phyloP scores from a whole-genome alignment of 2,329 filamentous ascomycete species.

The Stachybotrys echinatus region DNA sequence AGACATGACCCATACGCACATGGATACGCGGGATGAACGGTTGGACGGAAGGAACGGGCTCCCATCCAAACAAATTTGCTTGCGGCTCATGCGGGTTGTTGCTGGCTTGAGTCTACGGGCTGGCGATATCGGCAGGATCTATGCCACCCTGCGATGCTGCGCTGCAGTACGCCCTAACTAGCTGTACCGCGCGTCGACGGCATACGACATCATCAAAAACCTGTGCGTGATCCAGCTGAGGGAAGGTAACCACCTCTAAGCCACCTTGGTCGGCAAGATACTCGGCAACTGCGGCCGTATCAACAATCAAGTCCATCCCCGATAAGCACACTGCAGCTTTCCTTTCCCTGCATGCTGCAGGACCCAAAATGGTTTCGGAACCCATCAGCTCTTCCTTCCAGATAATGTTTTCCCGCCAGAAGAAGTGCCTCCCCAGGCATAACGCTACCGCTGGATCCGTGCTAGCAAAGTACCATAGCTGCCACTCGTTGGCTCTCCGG shows the following conservation, averaged over 20 bases:
- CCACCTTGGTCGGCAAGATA: constrained; percentile 38
- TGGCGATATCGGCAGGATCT: constrained; percentile 2
- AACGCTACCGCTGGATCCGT: constrained; percentile 63
- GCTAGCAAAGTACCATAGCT: constrained; percentile 65
- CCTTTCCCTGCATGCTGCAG: constrained; percentile 9
- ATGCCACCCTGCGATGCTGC: constrained; percentile 1
- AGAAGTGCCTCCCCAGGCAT: constrained; percentile 61
- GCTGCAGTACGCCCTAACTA: constrained; percentile 20
- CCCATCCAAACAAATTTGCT: not conserved
- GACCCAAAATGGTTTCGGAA: constrained; percentile 4
- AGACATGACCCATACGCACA: not conserved
- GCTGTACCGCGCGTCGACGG: constrained; percentile 20
- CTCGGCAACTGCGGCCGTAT: constrained; percentile 50
- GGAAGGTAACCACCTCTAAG: constrained; percentile 57
- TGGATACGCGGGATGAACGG: not conserved
- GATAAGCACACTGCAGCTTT: constrained; percentile 53
- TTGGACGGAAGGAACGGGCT: not conserved
- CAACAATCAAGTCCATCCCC: constrained; percentile 59
- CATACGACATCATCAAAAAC: constrained; percentile 40
- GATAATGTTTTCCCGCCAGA: constrained; percentile 65
- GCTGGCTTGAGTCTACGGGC: not conserved
- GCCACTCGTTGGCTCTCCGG: constrained; percentile 59
- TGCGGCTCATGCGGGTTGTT: not conserved
- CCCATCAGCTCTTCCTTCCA: constrained; percentile 60
- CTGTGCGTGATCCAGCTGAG: constrained; percentile 59